Evolutionary conservation across 176 grass and related monocot species (phyloP).

Genomic region (Aegilops longissima): DNA sequence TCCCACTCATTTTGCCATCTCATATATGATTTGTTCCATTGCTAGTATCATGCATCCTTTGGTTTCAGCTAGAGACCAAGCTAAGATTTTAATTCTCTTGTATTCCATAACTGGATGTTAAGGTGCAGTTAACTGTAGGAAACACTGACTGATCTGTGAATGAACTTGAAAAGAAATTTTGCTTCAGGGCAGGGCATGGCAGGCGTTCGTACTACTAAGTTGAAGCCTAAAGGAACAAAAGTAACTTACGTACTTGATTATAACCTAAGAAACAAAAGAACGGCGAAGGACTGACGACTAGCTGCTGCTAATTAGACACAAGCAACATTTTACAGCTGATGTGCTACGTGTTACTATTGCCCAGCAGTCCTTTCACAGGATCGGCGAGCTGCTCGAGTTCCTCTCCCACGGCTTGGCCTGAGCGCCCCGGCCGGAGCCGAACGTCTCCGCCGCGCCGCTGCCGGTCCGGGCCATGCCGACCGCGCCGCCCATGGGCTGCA

Average conservation of each 20-base stretch:
- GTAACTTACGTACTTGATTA: not conserved
- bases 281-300: not conserved
- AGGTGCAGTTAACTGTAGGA: no score
- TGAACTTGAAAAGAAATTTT: conserved; percentile 16
- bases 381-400: conserved; percentile 45
- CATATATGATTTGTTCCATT: no score
- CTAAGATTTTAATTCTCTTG: no score
- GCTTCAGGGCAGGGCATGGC: not conserved
- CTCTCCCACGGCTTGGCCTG: conserved; percentile 44
- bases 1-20: no score
- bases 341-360: conserved; percentile 17
- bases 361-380: conserved; percentile 46
- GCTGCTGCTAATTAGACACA: not conserved
- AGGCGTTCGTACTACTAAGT: conserved; percentile 13
- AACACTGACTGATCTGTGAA: not conserved
- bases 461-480: conserved; percentile 49
- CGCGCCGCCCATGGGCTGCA: conserved; percentile 58
- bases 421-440: conserved; percentile 10
- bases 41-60: no score
- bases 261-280: not conserved
- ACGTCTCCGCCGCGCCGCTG: conserved; percentile 27
- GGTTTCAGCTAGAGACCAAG: no score
- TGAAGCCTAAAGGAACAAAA: conserved; percentile 35
- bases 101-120: no score
- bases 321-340: not conserved